Base-by-base conservation (phyloP, 805 yeast genomes). In the Kuraishia hungarica region DNA sequence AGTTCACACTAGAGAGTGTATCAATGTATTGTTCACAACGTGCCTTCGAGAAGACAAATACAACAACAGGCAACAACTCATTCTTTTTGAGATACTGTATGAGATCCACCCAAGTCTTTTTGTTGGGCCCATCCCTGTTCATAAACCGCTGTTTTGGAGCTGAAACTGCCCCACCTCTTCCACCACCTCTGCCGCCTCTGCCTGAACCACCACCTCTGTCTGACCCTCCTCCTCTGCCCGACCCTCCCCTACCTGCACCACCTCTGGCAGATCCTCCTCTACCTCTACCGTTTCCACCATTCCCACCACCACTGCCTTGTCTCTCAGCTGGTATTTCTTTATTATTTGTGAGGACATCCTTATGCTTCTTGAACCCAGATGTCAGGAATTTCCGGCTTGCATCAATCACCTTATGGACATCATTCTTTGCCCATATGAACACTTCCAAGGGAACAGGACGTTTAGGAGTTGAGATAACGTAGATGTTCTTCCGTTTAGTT, bases 381-480 rank as follows among this genome's bases (percentile, higher is more conserved):
- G 82, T 88, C 52, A 79, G 65, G 67, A 92, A 94, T 48, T 77
- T 82, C 65, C 96, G 81, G 19, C 84, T 77, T 2, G 89, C 79
- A 64, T 84, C 89, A 29, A 94, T 85, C 1, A 89, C 81, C 63
- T 90, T 92, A 61, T 78, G 81, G 53, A 88, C 67, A 54, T 85
- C 77, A 56, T 82, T 79, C 60, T 89, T 90, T 1, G 96, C 93
- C 89, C 96, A 90, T 15, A 89, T 72, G 59, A 77, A 85, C 47
- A 93, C 88, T 64, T 89, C 97, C 56, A 94, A 72, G 0, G 99
- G 99, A 22, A 94, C 96, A 0, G 99, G 99, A 67, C 99, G 84
- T 67, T 94, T 89, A 13, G 96, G 91, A 0, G 99, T 94, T 0
- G 97, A 90, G 21, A 94, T 94, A 51, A 94, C 99, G 64, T 94